Conservation (phyloP, 1,284 basidiomycete species). For the Inonotus obliquus region DNA sequence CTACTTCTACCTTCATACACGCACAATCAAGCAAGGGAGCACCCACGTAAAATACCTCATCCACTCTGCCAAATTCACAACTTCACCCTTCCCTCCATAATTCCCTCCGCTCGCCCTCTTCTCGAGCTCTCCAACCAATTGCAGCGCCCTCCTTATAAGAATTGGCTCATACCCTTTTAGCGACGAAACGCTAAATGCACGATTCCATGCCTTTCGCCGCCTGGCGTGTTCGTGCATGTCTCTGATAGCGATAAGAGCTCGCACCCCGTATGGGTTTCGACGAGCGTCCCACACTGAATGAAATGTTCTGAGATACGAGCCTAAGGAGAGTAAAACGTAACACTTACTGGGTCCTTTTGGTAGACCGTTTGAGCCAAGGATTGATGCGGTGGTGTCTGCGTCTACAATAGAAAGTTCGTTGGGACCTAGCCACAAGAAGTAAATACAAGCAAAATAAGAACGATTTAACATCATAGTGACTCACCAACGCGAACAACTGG, state of each 20-base stretch:
- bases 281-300: slow-evolving; percentile 16
- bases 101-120: slow-evolving; percentile 13
- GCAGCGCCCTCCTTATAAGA: slow-evolving; percentile 29
- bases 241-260: slow-evolving; percentile 22
- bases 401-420: slow-evolving; percentile 32
- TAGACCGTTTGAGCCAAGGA: slow-evolving; percentile 29
- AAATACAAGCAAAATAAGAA: background rate
- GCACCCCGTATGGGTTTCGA: slow-evolving; percentile 2
- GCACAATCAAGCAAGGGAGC: background rate
- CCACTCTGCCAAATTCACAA: slow-evolving; percentile 32
- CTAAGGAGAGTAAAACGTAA: background rate
- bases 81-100: background rate
- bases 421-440: slow-evolving; percentile 20
- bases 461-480: background rate
- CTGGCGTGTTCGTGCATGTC: slow-evolving; percentile 35
- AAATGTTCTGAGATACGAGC: background rate
- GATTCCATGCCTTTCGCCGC: slow-evolving; percentile 38
- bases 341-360: slow-evolving; percentile 30
- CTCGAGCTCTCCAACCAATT: slow-evolving; percentile 31
- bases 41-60: slow-evolving; percentile 28
- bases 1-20: background rate
- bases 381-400: slow-evolving; percentile 25
- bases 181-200: slow-evolving; percentile 35
- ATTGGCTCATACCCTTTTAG: slow-evolving; percentile 37
- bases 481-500: slow-evolving; percentile 22